phyloP scores from a whole-genome alignment of 257 asterid genomes.

The Cinchona pubescens region DNA sequence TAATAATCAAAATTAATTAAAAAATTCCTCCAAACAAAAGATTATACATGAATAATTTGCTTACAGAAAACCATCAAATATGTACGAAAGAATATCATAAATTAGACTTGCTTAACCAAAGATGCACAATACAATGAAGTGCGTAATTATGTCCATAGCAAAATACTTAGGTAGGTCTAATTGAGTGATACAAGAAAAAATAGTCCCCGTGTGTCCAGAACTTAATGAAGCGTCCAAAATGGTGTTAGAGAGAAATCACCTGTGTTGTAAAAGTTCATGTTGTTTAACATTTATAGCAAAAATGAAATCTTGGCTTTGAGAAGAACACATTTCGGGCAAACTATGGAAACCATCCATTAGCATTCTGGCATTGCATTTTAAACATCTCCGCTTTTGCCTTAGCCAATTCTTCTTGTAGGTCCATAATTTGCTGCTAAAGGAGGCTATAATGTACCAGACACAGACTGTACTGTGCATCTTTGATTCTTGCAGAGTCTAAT shows the following conservation, averaged over 20 bases:
- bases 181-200: too few species aligned
- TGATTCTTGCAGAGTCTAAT: slow-evolving; percentile 32
- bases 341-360: slow-evolving; percentile 16
- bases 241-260: not conserved
- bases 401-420: slow-evolving; percentile 30
- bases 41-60: too few species aligned
- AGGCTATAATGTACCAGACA: slow-evolving; percentile 24
- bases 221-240: not conserved
- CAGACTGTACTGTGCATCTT: slow-evolving; percentile 34
- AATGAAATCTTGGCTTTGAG: not conserved
- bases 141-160: too few species aligned
- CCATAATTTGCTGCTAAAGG: slow-evolving; percentile 24
- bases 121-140: too few species aligned
- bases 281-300: not conserved
- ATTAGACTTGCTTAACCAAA: too few species aligned
- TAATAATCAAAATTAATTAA: too few species aligned
- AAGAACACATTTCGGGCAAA: slow-evolving; percentile 11
- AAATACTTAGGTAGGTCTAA: too few species aligned
- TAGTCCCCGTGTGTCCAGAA: too few species aligned
- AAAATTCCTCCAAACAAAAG: too few species aligned
- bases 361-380: slow-evolving; percentile 30
- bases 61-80: too few species aligned
- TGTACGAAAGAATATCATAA: too few species aligned
- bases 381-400: slow-evolving; percentile 30
- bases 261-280: not conserved